Conservation (phyloP, 257 asterid genomes). For the Rubia yunnanensis region DNA sequence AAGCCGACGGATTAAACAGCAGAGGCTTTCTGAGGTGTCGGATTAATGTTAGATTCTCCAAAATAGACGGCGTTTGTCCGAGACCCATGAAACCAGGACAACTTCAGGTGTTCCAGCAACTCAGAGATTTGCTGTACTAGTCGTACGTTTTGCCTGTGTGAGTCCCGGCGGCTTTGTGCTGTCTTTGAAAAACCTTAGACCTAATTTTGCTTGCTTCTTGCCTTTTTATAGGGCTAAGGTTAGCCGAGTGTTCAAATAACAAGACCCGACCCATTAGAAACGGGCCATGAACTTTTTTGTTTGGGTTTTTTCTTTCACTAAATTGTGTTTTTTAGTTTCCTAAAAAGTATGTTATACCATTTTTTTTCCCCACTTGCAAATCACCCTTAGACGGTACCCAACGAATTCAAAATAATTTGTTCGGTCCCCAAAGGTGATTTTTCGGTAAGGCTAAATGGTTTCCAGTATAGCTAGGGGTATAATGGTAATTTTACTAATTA, state of each 20-base stretch:
- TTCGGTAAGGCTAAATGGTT: too few species aligned
- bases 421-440: too few species aligned
- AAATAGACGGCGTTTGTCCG: not conserved
- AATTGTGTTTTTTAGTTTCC: too few species aligned
- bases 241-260: not conserved
- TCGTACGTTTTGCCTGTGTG: not conserved
- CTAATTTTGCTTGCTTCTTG: not conserved
- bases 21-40: not conserved
- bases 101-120: not conserved
- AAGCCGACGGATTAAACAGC: not conserved
- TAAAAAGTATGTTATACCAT: too few species aligned
- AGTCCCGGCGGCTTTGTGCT: not conserved
- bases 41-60: not conserved
- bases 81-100: not conserved
- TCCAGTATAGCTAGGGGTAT: too few species aligned
- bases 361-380: too few species aligned
- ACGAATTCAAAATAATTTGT: too few species aligned
- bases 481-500: too few species aligned
- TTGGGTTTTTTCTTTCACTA: too few species aligned
- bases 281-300: too few species aligned
- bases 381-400: too few species aligned
- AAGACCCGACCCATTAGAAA: too few species aligned
- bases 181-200: not conserved
- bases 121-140: not conserved
- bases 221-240: not conserved